phyloP scores from a whole-genome alignment of 2,329 filamentous ascomycete genomes.

The Trichothecium roseum region DNA sequence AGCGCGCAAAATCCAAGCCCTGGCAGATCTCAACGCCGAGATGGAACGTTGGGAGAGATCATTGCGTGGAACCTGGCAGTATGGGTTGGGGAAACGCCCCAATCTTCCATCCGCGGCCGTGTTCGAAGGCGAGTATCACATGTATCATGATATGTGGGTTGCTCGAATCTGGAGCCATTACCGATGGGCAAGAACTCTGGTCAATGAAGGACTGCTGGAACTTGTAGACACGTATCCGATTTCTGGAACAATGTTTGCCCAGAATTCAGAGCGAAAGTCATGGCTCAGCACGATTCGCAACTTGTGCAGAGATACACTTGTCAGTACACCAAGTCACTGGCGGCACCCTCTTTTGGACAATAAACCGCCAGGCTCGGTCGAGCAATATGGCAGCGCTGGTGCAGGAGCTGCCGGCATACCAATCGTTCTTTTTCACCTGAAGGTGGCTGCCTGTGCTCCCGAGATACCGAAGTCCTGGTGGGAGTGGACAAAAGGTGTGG shows the following conservation, averaged over 20 bases:
- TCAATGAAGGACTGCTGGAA: constrained; percentile 38
- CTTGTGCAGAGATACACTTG: constrained; percentile 31
- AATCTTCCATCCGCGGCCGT: constrained; percentile 28
- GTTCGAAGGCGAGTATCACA: constrained; percentile 43
- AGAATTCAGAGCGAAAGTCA: constrained; percentile 16
- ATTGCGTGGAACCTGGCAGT: constrained; percentile 25
- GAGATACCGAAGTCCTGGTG: constrained; percentile 30
- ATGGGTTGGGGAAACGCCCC: constrained; percentile 18
- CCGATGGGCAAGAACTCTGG: constrained; percentile 45
- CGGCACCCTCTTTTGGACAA: constrained; percentile 34
- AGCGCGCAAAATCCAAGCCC: constrained; percentile 23
- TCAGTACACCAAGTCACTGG: constrained; percentile 39
- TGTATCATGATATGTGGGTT: constrained; percentile 42
- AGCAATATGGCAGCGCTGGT: constrained; percentile 26
- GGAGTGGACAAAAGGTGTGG: constrained; percentile 31
- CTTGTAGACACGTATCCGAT: constrained; percentile 25
- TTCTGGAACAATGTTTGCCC: constrained; percentile 22
- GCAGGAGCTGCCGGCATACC: constrained; percentile 37
- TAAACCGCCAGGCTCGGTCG: constrained; percentile 22
- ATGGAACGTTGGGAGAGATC: constrained; percentile 28
- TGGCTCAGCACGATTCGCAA: constrained; percentile 23
- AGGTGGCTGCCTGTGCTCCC: constrained; percentile 34
- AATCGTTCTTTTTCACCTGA: constrained; percentile 36
- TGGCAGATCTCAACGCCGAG: constrained; percentile 27
- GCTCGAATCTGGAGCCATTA: constrained; percentile 49